phyloP scores from a whole-genome alignment of 345 rosid species.

The Adansonia digitata region DNA sequence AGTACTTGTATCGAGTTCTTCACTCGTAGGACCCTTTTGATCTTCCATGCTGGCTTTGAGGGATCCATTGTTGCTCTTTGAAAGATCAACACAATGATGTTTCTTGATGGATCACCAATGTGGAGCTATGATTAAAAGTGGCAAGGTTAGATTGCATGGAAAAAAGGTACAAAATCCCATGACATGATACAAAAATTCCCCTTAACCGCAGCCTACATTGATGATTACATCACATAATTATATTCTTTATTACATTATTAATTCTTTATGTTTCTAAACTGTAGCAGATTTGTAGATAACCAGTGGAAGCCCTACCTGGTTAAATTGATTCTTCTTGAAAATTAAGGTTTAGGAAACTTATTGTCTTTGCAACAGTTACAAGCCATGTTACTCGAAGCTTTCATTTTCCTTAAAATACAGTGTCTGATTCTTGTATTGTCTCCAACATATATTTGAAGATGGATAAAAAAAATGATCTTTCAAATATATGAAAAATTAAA shows the following conservation, averaged over 20 bases:
- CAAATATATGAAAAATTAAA: too few relatives aligned
- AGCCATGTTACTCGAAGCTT: too few relatives aligned
- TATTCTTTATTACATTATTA: neutral
- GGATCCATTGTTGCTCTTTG: conserved; percentile 29
- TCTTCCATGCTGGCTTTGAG: conserved; percentile 29
- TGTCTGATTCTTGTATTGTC: too few relatives aligned
- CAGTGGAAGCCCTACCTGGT: too few relatives aligned
- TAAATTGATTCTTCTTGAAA: too few relatives aligned
- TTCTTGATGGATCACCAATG: conserved; percentile 43
- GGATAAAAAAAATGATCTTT: too few relatives aligned
- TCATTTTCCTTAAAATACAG: too few relatives aligned
- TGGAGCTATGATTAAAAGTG: conserved; percentile 25
- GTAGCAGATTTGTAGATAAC: too few relatives aligned
- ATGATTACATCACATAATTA: neutral
- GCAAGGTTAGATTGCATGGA: neutral
- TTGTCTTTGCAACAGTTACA: neutral
- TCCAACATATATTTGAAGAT: too few relatives aligned
- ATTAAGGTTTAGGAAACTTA: neutral
- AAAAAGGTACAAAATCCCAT: neutral
- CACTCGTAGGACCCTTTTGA: conserved; percentile 40
- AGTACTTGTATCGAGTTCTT: conserved; percentile 29
- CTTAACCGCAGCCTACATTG: neutral
- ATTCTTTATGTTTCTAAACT: neutral
- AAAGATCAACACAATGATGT: conserved; percentile 39
- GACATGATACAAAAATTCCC: neutral